phyloP scores from a whole-genome alignment of 805 yeast genomes.

The Myxozyma monticola region DNA sequence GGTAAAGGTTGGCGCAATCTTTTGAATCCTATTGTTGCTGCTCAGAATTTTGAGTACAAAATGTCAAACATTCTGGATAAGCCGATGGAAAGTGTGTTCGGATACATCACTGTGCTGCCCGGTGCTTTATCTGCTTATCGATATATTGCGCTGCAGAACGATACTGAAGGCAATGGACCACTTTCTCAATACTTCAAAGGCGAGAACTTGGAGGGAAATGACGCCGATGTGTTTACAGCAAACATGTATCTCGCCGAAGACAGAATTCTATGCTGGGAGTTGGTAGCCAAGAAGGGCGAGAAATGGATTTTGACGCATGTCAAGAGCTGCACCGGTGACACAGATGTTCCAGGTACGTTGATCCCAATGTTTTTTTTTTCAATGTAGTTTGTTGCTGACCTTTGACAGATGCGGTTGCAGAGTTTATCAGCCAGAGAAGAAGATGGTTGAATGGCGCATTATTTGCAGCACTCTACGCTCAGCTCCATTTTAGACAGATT shows the following conservation, averaged over 20 bases:
- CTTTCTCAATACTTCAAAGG: conserved; percentile 89
- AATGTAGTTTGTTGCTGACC: background rate
- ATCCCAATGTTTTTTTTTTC: conserved; percentile 39
- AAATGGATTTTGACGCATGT: conserved; percentile 83
- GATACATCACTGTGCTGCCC: conserved; percentile 90
- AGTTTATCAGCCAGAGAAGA: conserved; percentile 86
- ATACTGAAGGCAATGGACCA: conserved; percentile 76
- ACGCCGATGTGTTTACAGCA: conserved; percentile 83
- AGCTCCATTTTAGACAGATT: conserved; percentile 71
- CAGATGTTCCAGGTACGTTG: conserved; percentile 85
- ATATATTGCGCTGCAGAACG: conserved; percentile 70
- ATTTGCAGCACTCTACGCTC: conserved; percentile 88
- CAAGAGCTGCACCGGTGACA: conserved; percentile 83
- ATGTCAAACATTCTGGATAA: conserved; percentile 93
- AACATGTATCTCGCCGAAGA: conserved; percentile 98
- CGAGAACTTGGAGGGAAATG: conserved; percentile 70
- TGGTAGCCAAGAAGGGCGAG: conserved; percentile 77
- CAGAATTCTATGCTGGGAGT: conserved; percentile 89
- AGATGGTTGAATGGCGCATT: conserved; percentile 97
- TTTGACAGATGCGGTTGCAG: conserved; percentile 54
- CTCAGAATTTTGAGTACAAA: conserved; percentile 95
- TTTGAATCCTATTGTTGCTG: conserved; percentile 87
- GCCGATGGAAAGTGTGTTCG: conserved; percentile 93
- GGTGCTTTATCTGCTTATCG: conserved; percentile 97
- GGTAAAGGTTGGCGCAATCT: conserved; percentile 83